Evolutionary conservation across 106 monocot genomes (phyloP).

Genomic region (Hemerocallis citrina): DNA sequence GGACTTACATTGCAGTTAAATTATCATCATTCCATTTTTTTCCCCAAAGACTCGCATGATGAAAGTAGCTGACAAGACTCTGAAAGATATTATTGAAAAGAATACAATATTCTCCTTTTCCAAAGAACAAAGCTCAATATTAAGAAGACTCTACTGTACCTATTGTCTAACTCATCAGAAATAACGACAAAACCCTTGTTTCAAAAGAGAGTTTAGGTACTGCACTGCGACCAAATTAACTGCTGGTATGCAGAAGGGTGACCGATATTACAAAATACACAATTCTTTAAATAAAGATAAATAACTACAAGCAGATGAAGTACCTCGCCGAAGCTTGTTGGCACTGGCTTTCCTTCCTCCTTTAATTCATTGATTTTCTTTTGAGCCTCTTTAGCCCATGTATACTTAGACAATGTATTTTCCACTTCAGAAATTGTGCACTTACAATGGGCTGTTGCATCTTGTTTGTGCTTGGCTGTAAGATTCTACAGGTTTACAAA

Average conservation of each 20-base stretch:
- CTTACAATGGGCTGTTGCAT: slow-evolving; percentile 80
- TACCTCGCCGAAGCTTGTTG: slow-evolving; percentile 79
- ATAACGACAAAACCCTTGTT: neutral
- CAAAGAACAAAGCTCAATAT: too few species aligned
- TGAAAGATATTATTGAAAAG: too few species aligned
- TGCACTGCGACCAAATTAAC: neutral
- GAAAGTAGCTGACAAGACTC: too few species aligned
- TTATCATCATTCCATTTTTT: too few species aligned
- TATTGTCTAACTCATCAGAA: too few species aligned
- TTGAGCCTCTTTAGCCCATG: slow-evolving; percentile 94
- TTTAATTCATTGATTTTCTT: slow-evolving; percentile 84
- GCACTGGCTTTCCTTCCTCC: slow-evolving; percentile 93
- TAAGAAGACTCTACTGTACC: too few species aligned
- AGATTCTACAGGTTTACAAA: slow-evolving; percentile 51
- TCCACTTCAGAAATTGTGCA: slow-evolving; percentile 93
- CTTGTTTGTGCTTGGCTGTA: slow-evolving; percentile 65
- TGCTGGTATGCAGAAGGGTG: neutral
- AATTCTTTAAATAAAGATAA: neutral
- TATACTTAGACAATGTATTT: slow-evolving; percentile 73
- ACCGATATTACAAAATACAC: neutral
- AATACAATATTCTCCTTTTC: too few species aligned
- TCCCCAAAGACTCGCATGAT: too few species aligned
- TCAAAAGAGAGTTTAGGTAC: neutral
- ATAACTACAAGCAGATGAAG: neutral
- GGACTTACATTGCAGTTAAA: too few species aligned